A percentile compares a stretch with the other conserved stretches of the same genome.
phyloP scores from a whole-genome alignment of 495 filamentous ascomycete genomes.

The Entonaema liquescens region DNA sequence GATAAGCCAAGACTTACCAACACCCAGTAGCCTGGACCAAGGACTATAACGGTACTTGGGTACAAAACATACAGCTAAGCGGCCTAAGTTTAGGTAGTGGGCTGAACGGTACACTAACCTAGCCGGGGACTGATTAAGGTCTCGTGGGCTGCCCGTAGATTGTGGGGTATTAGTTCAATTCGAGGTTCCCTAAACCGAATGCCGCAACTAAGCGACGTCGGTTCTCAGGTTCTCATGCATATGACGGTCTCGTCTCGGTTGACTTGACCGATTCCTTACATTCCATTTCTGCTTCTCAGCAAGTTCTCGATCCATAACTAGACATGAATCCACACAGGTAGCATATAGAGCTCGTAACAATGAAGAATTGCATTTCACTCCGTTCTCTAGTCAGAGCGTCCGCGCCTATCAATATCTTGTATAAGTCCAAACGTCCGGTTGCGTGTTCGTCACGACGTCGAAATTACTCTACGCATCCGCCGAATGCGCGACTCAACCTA shows the following conservation, averaged over 20 bases:
- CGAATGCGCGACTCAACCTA: slow-evolving; percentile 74
- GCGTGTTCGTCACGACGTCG: slow-evolving; percentile 10
- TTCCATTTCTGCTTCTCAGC: slow-evolving; percentile 13
- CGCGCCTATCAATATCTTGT: slow-evolving; percentile 4
- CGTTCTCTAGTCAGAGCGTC: slow-evolving; percentile 33
- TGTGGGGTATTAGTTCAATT: not conserved
- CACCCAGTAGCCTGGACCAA: not conserved
- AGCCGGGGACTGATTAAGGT: not conserved
- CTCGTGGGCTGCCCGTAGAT: not conserved
- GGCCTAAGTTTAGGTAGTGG: not conserved
- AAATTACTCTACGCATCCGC: slow-evolving; percentile 59
- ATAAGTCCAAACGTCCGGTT: slow-evolving; percentile 11
- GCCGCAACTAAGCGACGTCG: slow-evolving; percentile 45
- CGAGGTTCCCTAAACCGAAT: slow-evolving; percentile 21
- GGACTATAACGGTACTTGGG: not conserved
- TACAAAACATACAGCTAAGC: not conserved
- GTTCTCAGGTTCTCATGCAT: slow-evolving; percentile 11
- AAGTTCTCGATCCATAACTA: not conserved
- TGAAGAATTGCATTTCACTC: slow-evolving; percentile 32
- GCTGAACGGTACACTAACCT: not conserved
- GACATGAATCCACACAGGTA: slow-evolving; percentile 33
- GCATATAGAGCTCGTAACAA: slow-evolving; percentile 10
- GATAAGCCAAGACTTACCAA: not conserved
- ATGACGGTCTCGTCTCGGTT: slow-evolving; percentile 29
- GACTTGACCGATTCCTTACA: slow-evolving; percentile 14